phyloP scores from a whole-genome alignment of 768 basidiomycete genomes.

The Collybiopsis luxurians region DNA sequence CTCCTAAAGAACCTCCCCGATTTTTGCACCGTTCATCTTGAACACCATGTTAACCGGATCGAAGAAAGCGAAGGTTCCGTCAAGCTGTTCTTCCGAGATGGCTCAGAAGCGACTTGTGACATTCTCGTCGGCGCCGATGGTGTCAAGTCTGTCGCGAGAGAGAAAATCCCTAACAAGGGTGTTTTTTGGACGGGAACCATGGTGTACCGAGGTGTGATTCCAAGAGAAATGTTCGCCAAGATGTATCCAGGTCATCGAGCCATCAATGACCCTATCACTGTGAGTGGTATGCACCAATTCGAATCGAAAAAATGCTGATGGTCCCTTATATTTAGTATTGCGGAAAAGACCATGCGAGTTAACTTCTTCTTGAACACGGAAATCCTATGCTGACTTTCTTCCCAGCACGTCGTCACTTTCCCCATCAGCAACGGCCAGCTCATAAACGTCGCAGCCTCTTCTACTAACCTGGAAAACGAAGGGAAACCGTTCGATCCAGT shows the following conservation, averaged over 20 bases:
- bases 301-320: too few relatives aligned
- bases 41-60: too few relatives aligned
- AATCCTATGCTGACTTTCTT: background rate
- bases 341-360: slow-evolving; percentile 26
- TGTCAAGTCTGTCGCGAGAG: background rate
- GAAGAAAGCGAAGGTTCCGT: background rate
- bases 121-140: background rate
- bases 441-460: slow-evolving; percentile 48
- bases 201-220: slow-evolving; percentile 35
- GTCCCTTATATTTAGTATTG: too few relatives aligned
- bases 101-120: background rate
- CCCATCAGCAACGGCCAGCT: slow-evolving; percentile 44
- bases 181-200: slow-evolving; percentile 34
- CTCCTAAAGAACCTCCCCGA: too few relatives aligned
- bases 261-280: too few relatives aligned
- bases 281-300: too few relatives aligned
- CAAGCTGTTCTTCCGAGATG: background rate
- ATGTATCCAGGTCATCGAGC: too few relatives aligned
- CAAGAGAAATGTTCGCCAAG: slow-evolving; percentile 20
- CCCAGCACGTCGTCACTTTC: slow-evolving; percentile 49
- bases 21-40: background rate
- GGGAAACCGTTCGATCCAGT: slow-evolving; percentile 26
- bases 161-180: too few relatives aligned
- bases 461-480: slow-evolving; percentile 30
- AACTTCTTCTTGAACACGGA: background rate